A percentile compares a stretch with the other conserved stretches of the same genome.
Conservation (phyloP, 2,329 filamentous ascomycete genomes). For the Phialocephala sp. region DNA sequence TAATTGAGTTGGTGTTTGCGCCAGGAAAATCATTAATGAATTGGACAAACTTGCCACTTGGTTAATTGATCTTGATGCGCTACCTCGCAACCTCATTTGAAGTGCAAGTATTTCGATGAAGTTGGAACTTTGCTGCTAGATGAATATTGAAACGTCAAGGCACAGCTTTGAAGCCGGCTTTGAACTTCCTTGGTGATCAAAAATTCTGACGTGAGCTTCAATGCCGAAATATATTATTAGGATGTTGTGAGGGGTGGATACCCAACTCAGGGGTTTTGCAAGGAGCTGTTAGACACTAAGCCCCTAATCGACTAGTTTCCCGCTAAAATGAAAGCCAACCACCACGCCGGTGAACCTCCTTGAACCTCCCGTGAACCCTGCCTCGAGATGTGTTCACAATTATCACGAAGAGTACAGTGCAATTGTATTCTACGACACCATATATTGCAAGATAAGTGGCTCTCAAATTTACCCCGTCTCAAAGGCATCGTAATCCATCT, state of each 20-base stretch:
- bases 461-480: neutral
- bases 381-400: neutral
- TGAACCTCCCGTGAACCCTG: slow-evolving; percentile 11
- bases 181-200: no score
- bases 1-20: no score
- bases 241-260: neutral
- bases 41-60: no score
- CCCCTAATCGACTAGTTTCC: neutral
- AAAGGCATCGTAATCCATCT: neutral
- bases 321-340: slow-evolving; percentile 9
- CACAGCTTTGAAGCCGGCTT: no score
- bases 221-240: slow-evolving; percentile 5
- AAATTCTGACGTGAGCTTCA: neutral
- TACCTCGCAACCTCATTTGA: no score
- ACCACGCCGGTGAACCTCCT: slow-evolving; percentile 8
- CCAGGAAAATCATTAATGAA: no score
- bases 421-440: neutral
- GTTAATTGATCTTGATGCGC: no score
- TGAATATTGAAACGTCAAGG: no score
- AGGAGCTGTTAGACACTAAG: neutral
- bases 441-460: neutral
- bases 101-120: no score
- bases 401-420: neutral
- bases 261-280: slow-evolving; percentile 15
- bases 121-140: no score